Base-by-base conservation (phyloP, 805 yeast genomes). In the Wickerhamiella australiensis region DNA sequence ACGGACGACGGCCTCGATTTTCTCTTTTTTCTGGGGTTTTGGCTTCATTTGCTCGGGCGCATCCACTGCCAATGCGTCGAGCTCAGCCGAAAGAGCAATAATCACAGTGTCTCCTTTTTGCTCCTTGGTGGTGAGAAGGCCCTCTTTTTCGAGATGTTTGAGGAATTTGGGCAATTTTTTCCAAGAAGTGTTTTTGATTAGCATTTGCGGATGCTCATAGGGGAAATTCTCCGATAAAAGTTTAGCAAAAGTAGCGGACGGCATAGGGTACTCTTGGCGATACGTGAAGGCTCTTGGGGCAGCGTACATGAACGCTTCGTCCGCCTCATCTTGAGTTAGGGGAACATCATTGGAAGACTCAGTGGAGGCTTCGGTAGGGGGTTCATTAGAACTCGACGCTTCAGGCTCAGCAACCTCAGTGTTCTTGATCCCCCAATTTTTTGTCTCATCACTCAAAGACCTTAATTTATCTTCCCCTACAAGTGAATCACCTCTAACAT, bases 101-200 rank as follows among this genome's bases (percentile, higher is more conserved):
- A 90, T 69, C 0, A 75, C 72, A 23, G 87, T 67, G 58, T 84
- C 94, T 52, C 88, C 96, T 35, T 80, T 92, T 59, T 85, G 84
- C 6, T 95, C 96, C 56, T 87, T 85, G 22, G 80, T 62, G 50
- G 78, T 78, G 20, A 92, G 53, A 50, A 80, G 75, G 1, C 78
- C 77, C 41, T 73, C 71, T 61, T 86, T 90, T 56, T 85, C 95
- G 80, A 88, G 85, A 5, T 83, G 79, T 60, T 86, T 90, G 49
- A 90, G 66, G 59, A 81, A 86, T 62, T 87, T 88, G 12, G 87
- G 75, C 3, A 90, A 78, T 60, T 90, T 90, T 64, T 84, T 87
- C 94, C 94, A 90, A 2, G 87, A 76, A 0, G 95, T 79, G 59
- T 78, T 82, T 64, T 87, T 88, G 49, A 82, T 73, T 22, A 46